A percentile compares a stretch with the other conserved stretches of the same genome.
These are phyloP conservation scores for Citrus unshiu DNA, from an alignment of 345 rosid species.

Conservation along the genomic window DNA sequence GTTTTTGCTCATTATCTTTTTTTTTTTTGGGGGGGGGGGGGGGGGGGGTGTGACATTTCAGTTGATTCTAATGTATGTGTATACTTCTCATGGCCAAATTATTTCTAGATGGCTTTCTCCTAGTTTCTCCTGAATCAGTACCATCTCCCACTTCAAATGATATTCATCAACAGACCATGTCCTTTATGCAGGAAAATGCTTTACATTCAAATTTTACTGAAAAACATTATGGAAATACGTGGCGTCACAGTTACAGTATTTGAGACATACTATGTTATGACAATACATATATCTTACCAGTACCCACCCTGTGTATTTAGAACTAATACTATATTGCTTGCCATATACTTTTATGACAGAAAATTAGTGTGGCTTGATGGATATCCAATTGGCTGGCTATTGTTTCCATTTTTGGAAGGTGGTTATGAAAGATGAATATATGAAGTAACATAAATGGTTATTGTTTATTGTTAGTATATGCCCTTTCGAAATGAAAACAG, in stretches of 20 bases:
- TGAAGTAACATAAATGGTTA: not conserved
- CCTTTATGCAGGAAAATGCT: not conserved
- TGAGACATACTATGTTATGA: not conserved
- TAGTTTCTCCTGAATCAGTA: not conserved
- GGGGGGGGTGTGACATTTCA: too few species aligned
- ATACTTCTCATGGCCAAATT: not conserved
- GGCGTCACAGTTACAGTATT: not conserved
- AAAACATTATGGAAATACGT: not conserved
- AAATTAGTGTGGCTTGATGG: not conserved
- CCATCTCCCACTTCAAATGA: not conserved
- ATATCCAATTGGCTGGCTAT: not conserved
- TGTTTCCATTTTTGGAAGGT: not conserved
- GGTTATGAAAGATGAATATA: not conserved
- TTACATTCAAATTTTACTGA: not conserved
- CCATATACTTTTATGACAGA: not conserved
- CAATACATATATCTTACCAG: not conserved
- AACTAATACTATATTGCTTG: not conserved
- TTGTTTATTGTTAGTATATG: not conserved
- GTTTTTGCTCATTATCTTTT: not conserved
- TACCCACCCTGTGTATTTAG: not conserved
- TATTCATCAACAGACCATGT: not conserved
- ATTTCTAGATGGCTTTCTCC: not conserved
- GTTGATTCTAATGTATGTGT: too few species aligned
- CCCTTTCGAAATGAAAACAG: not conserved
- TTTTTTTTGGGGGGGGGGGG: too few species aligned